Base-by-base conservation (phyloP, 192 early-diverging fungal genomes). In the Linnemannia schmuckeri region DNA sequence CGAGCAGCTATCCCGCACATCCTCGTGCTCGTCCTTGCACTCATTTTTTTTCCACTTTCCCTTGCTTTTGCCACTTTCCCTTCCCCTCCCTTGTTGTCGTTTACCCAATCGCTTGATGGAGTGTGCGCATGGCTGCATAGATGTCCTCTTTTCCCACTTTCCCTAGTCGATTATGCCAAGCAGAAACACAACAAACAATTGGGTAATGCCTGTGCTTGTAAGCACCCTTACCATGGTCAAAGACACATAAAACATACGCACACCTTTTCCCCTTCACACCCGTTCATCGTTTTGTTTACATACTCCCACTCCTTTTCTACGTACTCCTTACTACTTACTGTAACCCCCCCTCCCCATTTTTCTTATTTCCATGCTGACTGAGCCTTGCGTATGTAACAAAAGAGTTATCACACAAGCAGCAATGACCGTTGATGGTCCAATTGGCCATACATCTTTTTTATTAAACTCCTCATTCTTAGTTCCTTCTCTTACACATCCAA, bases 351-450 rank as follows among this genome's bases (percentile, higher is more conserved):
- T 12, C 12, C 61, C n/a, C 61, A 66, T 30, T 27, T 57, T 27
- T 6, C 55, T 1, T 4, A 33, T 66, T 9, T 30, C 10, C 4
- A 66, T 15, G 61, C 12, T 66, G 27, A 66, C 0, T 63, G 57
- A 63, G 12, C 57, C 27, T 7, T 66, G 61, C 61, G 30, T 33
- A 27, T 7, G 9, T 63, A 12, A 27, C 27, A 66, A 30, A 33
- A 30, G 12, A 1, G 33, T 18, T 55, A 55, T 18, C 17, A 24
- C 55, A 35, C n/a, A 12, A 66, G 12, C n/a, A 66, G 27, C 6
- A 66, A 13, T 30, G 61, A 66, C 61, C 61, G 61, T 66, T 66
- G 61, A 66, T 66, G 61, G 61, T 66, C 61, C 61, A 66, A 66
- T 30, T 33, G 61, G 12, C 61, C 61, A 33, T 66, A 12, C 7